Conservation (phyloP, 305 asterid genomes). For the Euphrasia arctica region DNA sequence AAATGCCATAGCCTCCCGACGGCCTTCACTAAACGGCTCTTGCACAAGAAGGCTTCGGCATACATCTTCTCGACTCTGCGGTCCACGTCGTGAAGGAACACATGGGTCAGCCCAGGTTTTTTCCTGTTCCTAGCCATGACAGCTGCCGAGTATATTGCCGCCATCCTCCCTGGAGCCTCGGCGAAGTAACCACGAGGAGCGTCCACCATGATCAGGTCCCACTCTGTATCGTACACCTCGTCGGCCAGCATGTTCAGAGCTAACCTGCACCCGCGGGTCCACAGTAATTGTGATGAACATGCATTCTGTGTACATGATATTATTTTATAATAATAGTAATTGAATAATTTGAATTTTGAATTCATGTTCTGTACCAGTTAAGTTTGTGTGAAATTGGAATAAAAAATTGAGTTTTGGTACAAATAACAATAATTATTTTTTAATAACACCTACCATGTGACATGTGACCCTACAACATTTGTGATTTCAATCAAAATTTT, state of each 20-base stretch:
- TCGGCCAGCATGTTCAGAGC: constrained; percentile 62
- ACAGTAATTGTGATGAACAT: too few species aligned
- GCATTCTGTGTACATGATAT: too few species aligned
- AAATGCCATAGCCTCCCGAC: constrained; percentile 76
- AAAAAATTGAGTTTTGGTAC: too few species aligned
- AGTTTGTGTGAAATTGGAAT: too few species aligned
- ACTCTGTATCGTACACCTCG: constrained; percentile 62
- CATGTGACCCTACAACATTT: too few species aligned
- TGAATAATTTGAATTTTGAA: too few species aligned
- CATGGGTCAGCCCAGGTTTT: constrained; percentile 60
- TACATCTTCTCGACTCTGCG: constrained; percentile 69
- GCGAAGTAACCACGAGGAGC: constrained; percentile 82
- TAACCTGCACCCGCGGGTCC: constrained; percentile 31
- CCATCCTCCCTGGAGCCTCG: constrained; percentile 87
- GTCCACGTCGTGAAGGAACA: constrained; percentile 73
- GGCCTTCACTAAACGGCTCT: constrained; percentile 45
- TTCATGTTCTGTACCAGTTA: too few species aligned
- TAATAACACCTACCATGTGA: too few species aligned
- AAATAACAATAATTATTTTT: too few species aligned
- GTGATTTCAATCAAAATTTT: too few species aligned
- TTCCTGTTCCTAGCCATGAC: constrained; percentile 76
- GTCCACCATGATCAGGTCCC: constrained; percentile 87
- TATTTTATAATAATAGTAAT: too few species aligned
- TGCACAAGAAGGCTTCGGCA: constrained; percentile 62
- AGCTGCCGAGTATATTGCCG: constrained; percentile 78